These are phyloP conservation scores for Ceratocystis eucalypticola DNA, from an alignment of 2,329 filamentous ascomycete species.

Conservation along the genomic window DNA sequence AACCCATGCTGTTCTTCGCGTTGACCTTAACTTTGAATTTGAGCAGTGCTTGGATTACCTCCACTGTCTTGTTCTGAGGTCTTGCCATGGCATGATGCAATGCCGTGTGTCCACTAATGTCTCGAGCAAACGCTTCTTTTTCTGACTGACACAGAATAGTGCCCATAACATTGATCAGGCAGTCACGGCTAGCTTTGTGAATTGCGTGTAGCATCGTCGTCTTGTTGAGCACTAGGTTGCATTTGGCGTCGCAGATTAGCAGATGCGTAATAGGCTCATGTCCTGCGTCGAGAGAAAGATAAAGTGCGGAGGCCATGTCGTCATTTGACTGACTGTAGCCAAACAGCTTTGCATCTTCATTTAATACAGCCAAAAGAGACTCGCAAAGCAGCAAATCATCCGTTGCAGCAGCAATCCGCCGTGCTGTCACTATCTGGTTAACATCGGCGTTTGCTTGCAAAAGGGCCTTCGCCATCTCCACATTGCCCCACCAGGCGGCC, in stretches of 20 bases:
- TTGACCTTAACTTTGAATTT: not conserved
- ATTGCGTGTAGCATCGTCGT: slow-evolving; percentile 5
- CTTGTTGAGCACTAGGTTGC: slow-evolving; percentile 11
- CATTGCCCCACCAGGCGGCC: slow-evolving; percentile 12
- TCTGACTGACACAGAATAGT: not conserved
- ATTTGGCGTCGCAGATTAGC: not conserved
- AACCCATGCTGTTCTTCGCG: slow-evolving; percentile 6
- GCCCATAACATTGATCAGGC: not conserved
- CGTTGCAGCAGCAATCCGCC: not conserved
- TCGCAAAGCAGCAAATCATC: not conserved
- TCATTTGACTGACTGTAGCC: not conserved
- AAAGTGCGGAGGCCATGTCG: slow-evolving; percentile 11
- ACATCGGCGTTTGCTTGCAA: slow-evolving; percentile 7
- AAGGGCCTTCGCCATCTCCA: not conserved
- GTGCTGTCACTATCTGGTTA: slow-evolving; percentile 1
- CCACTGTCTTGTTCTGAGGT: not conserved
- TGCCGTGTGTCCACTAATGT: slow-evolving; percentile 9
- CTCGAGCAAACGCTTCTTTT: not conserved
- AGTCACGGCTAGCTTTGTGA: slow-evolving; percentile 12
- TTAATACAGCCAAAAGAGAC: slow-evolving; percentile 3
- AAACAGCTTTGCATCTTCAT: slow-evolving; percentile 13
- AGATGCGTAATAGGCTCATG: slow-evolving; percentile 9
- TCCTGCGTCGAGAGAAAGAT: slow-evolving; percentile 12
- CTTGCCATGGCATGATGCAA: slow-evolving; percentile 12
- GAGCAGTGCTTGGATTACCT: slow-evolving; percentile 8